Evolutionary conservation across 2,329 filamentous ascomycete genomes (phyloP), one percentile per base, ranked within the genome.

Genomic region (Trichophaea hybrida): DNA sequence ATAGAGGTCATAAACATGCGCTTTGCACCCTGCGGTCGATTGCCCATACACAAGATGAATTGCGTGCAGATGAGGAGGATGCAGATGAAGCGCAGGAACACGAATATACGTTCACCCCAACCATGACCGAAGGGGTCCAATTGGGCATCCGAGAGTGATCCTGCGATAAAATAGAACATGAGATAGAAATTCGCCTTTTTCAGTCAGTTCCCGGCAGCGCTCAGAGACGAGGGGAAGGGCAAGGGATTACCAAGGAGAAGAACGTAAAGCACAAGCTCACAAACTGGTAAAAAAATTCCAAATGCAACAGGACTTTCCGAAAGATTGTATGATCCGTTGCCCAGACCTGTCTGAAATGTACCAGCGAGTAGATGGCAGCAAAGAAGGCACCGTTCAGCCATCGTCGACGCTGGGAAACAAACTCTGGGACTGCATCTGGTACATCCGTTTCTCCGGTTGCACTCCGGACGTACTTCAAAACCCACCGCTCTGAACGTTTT

Each of bases 301-400:
- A 82, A 72, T 96, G 90, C 56, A 98, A 80, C 37, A 98, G 79
- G 31, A 94, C 78, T 74, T 98, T 98, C 67, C 93, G 86, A 40
- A 83, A 79, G 24, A 97, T 69, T 0, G 88, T 93, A 73, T 98
- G 93, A 71, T 97, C 93, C 0, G 93, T 98, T 31, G 75, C 74
- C 86, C 91, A 94, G 69, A 98, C 84, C 73, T 98, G 94, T 67
- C 80, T 84, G 73, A 91, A 95, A 74, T 98, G 93, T 46, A 96
- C 86, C 2, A 97, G 81, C 1, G 91, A 97, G 76, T 97, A 98
- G 56, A 97, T 90, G 48, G 93, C 93, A 0, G 93, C 94, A 71
- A 98, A 98, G 76, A 98, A 98, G 66, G 93, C 93, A 70, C 93
- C 93, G 71, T 98, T 98, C 63, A 98, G 83, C 93, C 93, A 98